Base-by-base conservation (phyloP, 1,284 basidiomycete genomes). In the Rhizoctonia solani region DNA sequence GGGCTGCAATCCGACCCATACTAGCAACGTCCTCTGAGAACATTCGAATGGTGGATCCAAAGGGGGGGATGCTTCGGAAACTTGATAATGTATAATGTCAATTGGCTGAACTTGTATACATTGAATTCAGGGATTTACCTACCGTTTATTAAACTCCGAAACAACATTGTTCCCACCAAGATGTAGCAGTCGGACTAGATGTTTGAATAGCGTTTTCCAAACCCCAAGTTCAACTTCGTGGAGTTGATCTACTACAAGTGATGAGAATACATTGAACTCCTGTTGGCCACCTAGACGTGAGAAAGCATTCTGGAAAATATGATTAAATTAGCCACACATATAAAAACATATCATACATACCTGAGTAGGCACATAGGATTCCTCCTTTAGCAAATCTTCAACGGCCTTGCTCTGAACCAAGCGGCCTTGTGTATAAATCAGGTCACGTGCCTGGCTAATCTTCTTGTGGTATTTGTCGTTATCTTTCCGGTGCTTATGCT, bases 141-240 rank as follows among this genome's bases (percentile, higher is more conserved):
- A 67, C 59, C 63, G 23, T 21, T 42, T 9, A 41, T 70, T 66
- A 5, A 70, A 55, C 21, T 44, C 27, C 1, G 66, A 19, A 16
- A 41, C 4, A 2, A 25, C 37, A 16, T 42, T 8, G 37, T 34
- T 59, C 21, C 46, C 29, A 4, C 71, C 58, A 47, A 77, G 66
- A 0, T 11, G 80, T 68, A n/a, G n/a, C 0, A 80, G 73, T 0
- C 77, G 75, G 1, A 80, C 50, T 0, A 80, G 68, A 61, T 81
- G 79, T 0, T 67, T 69, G 37, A 75, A 73, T 1, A 73, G 47
- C 0, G 73, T 66, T 50, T 72, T 73, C 71, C 72, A 75, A 4
- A 73, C 72, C 1, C 74, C 73, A 9, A 73, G 70, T 56, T 76
- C 73, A 23, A 75, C 71, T 53, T 75, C 69, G 55, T 77, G 75